phyloP scores from a whole-genome alignment of 1,284 basidiomycete genomes.

The Cutaneotrichosporon sp. region DNA sequence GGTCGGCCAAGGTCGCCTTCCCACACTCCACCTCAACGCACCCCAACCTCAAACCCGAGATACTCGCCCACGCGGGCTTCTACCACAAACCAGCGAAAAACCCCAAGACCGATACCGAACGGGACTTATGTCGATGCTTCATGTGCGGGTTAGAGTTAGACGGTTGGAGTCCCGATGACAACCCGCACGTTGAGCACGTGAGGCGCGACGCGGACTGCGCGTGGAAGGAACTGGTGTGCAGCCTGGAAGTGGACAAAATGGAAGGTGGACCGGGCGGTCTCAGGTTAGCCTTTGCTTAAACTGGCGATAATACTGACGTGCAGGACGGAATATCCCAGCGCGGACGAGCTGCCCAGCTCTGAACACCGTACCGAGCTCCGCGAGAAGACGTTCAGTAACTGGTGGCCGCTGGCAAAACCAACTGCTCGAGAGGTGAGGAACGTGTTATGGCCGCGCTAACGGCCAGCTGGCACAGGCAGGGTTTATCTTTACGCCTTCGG shows the following conservation, averaged over 20 bases:
- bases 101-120: neutral
- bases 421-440: slow-evolving; percentile 61
- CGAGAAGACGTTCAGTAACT: slow-evolving; percentile 61
- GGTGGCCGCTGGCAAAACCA: slow-evolving; percentile 71
- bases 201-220: slow-evolving; percentile 63
- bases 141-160: slow-evolving; percentile 67
- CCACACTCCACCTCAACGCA: slow-evolving; percentile 31
- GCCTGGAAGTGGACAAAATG: slow-evolving; percentile 49
- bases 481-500: slow-evolving; percentile 65
- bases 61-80: slow-evolving; percentile 76
- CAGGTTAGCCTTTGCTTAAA: too few species aligned
- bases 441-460: neutral
- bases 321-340: slow-evolving; percentile 58
- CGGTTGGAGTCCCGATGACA: slow-evolving; percentile 72
- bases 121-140: slow-evolving; percentile 57
- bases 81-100: slow-evolving; percentile 59
- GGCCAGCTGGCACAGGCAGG: slow-evolving; percentile 76
- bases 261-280: slow-evolving; percentile 14
- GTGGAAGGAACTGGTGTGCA: slow-evolving; percentile 72
- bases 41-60: slow-evolving; percentile 59
- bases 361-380: slow-evolving; percentile 65
- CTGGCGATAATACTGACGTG: too few species aligned
- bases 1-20: slow-evolving; percentile 35
- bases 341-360: slow-evolving; percentile 60
- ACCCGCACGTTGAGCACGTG: slow-evolving; percentile 69